These are phyloP conservation scores for Thalassiosira exigua DNA, from an alignment of 352 stramenopile genomes.

Conservation along the genomic window DNA sequence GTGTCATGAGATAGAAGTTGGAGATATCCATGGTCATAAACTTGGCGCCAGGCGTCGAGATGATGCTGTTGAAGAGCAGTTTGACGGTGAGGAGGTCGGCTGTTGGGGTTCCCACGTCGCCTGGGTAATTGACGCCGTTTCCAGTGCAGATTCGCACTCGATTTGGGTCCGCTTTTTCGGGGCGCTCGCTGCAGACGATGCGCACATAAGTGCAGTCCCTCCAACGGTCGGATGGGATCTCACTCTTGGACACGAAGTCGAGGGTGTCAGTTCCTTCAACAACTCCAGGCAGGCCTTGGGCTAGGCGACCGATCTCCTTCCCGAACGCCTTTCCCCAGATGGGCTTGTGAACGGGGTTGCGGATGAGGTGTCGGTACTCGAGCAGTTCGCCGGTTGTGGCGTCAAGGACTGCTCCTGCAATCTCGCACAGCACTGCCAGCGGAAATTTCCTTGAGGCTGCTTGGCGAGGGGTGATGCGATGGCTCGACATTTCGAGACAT, in stretches of 20 bases:
- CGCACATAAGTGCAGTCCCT: constrained; percentile 20
- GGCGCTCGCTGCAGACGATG: constrained; percentile 22
- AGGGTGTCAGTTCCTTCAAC: constrained; percentile 41
- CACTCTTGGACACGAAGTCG: constrained; percentile 18
- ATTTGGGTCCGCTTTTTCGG: constrained; percentile 30
- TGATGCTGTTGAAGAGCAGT: constrained; percentile 46
- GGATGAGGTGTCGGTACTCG: constrained; percentile 10
- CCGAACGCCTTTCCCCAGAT: background rate
- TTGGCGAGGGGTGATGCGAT: constrained; percentile 11
- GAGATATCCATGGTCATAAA: constrained; percentile 44
- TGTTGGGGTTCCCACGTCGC: constrained; percentile 24
- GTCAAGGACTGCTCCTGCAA: constrained; percentile 5
- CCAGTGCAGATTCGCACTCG: too few relatives aligned
- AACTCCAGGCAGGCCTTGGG: constrained; percentile 16
- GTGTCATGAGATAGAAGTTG: constrained; percentile 57
- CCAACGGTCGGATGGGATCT: constrained; percentile 10
- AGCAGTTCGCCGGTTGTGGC: constrained; percentile 8
- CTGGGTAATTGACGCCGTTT: constrained; percentile 41
- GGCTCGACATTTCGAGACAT: background rate
- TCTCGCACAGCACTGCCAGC: background rate
- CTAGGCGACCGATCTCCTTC: constrained; percentile 27
- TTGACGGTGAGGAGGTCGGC: constrained; percentile 48
- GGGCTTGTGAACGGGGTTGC: background rate
- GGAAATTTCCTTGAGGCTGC: constrained; percentile 5
- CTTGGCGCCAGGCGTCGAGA: constrained; percentile 34